Conservation (phyloP, 495 filamentous ascomycete species). For the Trichoderma reesei region DNA sequence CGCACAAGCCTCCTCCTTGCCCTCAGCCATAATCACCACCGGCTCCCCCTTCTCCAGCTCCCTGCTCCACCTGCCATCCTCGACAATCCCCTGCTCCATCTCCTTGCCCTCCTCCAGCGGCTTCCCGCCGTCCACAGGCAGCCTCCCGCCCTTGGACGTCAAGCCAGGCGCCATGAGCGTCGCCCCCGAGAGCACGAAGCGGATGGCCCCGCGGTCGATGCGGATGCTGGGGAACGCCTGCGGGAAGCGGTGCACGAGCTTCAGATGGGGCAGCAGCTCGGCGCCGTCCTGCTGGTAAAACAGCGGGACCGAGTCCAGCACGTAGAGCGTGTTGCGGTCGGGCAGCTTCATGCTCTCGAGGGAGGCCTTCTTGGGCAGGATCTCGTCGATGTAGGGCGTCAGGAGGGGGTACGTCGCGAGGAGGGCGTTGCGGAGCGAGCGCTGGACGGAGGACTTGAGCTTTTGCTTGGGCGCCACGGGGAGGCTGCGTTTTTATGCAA, state of each 20-base stretch:
- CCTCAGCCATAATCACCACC: slow-evolving; percentile 84
- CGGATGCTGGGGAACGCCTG: slow-evolving; percentile 53
- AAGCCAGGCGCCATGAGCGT: slow-evolving; percentile 92
- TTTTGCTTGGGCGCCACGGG: slow-evolving; percentile 75
- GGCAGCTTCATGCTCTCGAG: slow-evolving; percentile 89
- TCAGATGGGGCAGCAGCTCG: slow-evolving; percentile 66
- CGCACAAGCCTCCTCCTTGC: slow-evolving; percentile 83
- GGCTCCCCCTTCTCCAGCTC: slow-evolving; percentile 67
- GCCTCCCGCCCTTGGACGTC: slow-evolving; percentile 66
- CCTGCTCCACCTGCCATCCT: slow-evolving; percentile 40
- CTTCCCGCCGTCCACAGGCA: slow-evolving; percentile 49
- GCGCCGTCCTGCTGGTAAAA: slow-evolving; percentile 86
- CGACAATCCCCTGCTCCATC: slow-evolving; percentile 32
- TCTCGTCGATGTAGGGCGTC: slow-evolving; percentile 81
- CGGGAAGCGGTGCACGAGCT: slow-evolving; percentile 65
- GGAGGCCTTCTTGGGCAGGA: slow-evolving; percentile 92
- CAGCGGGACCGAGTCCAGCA: slow-evolving; percentile 61
- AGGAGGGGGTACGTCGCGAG: slow-evolving; percentile 78
- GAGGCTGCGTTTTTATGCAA: too few species aligned
- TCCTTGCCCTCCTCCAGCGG: slow-evolving; percentile 23
- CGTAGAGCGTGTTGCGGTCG: slow-evolving; percentile 78
- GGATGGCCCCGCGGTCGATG: slow-evolving; percentile 91
- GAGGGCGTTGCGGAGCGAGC: slow-evolving; percentile 70
- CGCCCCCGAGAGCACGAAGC: slow-evolving; percentile 87
- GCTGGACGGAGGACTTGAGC: slow-evolving; percentile 93